Base-by-base conservation (phyloP, 2,329 filamentous ascomycete genomes). In the Beauveria sp. region DNA sequence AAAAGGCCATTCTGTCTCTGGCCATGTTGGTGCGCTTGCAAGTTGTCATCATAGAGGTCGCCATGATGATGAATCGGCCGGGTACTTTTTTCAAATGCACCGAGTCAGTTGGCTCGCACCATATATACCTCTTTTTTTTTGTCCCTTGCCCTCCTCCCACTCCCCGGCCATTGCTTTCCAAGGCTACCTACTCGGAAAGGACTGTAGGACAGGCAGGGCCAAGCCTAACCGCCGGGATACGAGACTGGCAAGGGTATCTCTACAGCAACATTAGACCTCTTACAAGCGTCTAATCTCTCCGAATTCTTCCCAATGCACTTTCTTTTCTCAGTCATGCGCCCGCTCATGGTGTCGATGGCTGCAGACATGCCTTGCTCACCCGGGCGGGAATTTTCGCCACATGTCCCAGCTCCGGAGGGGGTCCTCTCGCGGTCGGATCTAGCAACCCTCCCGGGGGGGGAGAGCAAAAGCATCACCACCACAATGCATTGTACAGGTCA, bases 401-500 rank as follows among this genome's bases (percentile, higher is more conserved):
- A 31, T 14, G 20, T 7, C 52, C 14, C 38, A 46, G 51, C 56
- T 40, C 46, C 22, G 31, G 18, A 22, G 22, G 31, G 31, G 31
- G 31, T 8, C 1, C 31, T 3, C 4, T 38, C 34, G 34, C 12
- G 4, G 34, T 14, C 34, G 34, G 34, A 38, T 38, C 34, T 14
- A 38, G 34, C 34, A 38, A 38, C 34, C 34, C 34, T 14, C 31
- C 31, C 31, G 12, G 31, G 34, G 34, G 34, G 12, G 12, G 3
- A 38, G 48, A 50, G 26, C 16, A 24, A 28, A 28, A 24, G 46
- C 24, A 24, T 28, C 26, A 20, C 31, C 31, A 60, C 49, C 57
- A 60, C 57, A 60, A 60, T 60, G 57, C 57, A 60, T 60, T 60
- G 57, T 60, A 60, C 48, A 60, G 28, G 57, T 52, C 57, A 52